Conservation (phyloP, 169 alveolate genomes). For the Haemoproteus tartakovskyi region DNA sequence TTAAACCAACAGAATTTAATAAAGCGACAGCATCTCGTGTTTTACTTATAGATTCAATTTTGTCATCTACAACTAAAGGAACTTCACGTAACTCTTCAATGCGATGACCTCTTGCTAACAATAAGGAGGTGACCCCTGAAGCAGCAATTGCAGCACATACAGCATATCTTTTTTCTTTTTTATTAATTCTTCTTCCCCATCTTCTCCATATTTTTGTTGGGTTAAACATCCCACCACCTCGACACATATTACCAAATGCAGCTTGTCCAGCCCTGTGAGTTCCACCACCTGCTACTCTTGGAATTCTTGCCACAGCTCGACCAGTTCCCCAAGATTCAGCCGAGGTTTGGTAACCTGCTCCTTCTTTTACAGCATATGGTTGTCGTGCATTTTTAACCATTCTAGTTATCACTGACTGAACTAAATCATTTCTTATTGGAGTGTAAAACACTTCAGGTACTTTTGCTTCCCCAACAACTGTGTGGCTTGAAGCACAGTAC, state of each 20-base stretch:
- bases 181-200: constrained; percentile 96
- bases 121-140: constrained; percentile 94
- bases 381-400: constrained; percentile 95
- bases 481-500: constrained; percentile 65
- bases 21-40: constrained; percentile 89
- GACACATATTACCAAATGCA: constrained; percentile 98
- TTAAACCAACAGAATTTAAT: constrained; percentile 86
- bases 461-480: constrained; percentile 70
- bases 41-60: constrained; percentile 82
- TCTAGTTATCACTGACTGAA: constrained; percentile 91
- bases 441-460: constrained; percentile 94
- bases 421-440: constrained; percentile 97
- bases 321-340: constrained; percentile 99
- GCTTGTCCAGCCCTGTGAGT: constrained; percentile 98
- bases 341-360: constrained; percentile 92
- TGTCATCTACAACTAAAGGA: constrained; percentile 94
- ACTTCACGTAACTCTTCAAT: constrained; percentile 91
- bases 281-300: constrained; percentile 99
- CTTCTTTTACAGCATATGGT: constrained; percentile 91
- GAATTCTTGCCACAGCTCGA: constrained; percentile 98
- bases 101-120: constrained; percentile 98
- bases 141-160: constrained; percentile 98
- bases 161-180: constrained; percentile 96
- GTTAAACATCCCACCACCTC: constrained; percentile 99
- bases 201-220: constrained; percentile 97